Percentiles rank a stretch among this genome's conserved stretches.
phyloP scores from a whole-genome alignment of 2,329 filamentous ascomycete species.

The Penicillium rolfsii region DNA sequence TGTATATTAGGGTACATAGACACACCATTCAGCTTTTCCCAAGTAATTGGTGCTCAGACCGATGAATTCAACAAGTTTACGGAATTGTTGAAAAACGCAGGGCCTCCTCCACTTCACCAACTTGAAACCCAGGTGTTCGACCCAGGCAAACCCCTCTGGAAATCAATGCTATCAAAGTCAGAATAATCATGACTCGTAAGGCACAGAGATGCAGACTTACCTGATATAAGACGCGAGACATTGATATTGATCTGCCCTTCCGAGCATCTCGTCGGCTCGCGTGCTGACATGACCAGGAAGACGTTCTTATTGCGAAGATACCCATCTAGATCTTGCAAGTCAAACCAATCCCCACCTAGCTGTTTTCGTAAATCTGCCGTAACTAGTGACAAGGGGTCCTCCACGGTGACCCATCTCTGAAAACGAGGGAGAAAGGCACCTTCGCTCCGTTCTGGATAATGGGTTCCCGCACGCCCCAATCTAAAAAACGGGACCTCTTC shows the following conservation, averaged over 20 bases:
- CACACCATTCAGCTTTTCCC: not conserved
- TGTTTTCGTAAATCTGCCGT: slow-evolving; percentile 18
- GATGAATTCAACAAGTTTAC: not conserved
- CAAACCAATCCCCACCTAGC: slow-evolving; percentile 32
- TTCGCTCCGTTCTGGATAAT: slow-evolving; percentile 20
- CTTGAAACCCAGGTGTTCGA: slow-evolving; percentile 31
- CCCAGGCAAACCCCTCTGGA: slow-evolving; percentile 29
- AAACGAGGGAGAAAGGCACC: slow-evolving; percentile 9
- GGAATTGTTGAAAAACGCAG: slow-evolving; percentile 11
- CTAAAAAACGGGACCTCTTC: slow-evolving; percentile 31
- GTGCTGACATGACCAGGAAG: slow-evolving; percentile 14
- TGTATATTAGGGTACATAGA: not conserved
- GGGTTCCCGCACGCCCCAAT: slow-evolving; percentile 31
- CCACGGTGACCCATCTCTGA: slow-evolving; percentile 16
- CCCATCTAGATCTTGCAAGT: slow-evolving; percentile 29
- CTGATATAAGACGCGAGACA: not conserved
- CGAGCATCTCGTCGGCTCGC: slow-evolving; percentile 1
- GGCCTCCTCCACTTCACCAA: slow-evolving; percentile 28
- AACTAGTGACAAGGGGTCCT: slow-evolving; percentile 21
- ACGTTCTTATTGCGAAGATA: slow-evolving; percentile 27
- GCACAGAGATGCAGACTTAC: not conserved
- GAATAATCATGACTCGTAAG: not conserved
- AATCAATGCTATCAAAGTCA: slow-evolving; percentile 25
- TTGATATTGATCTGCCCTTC: not conserved
- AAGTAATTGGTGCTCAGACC: not conserved